phyloP scores from a whole-genome alignment of 768 basidiomycete genomes.

The Amanita inopinata region DNA sequence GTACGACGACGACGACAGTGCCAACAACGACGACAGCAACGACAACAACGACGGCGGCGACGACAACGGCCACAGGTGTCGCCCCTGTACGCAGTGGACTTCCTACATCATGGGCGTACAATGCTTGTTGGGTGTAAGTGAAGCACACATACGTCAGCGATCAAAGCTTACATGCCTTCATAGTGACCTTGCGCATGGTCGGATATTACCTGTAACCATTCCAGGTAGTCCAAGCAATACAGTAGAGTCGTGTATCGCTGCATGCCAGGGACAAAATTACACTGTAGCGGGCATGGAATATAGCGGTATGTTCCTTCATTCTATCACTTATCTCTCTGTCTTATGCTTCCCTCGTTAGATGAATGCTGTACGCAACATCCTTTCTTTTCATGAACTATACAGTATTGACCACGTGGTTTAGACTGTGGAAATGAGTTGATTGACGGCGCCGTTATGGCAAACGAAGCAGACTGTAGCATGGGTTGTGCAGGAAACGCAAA shows the following conservation, averaged over 20 bases:
- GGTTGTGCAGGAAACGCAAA: conserved; percentile 59
- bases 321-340: conserved; percentile 7
- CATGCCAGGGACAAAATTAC: conserved; percentile 47
- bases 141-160: not conserved
- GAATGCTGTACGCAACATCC: conserved; percentile 35
- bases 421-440: conserved; percentile 65
- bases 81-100: conserved; percentile 43
- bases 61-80: conserved; percentile 14
- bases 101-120: conserved; percentile 48
- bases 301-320: conserved; percentile 28
- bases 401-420: conserved; percentile 17
- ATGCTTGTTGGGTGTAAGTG: conserved; percentile 55
- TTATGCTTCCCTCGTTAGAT: conserved; percentile 13
- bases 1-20: conserved; percentile 20
- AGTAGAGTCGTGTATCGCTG: conserved; percentile 50
- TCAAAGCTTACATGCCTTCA: conserved; percentile 10
- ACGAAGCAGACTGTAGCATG: conserved; percentile 56
- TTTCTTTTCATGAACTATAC: not conserved
- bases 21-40: conserved; percentile 16
- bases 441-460: conserved; percentile 43
- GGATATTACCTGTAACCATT: conserved; percentile 32
- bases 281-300: conserved; percentile 68
- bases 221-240: conserved; percentile 32
- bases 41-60: conserved; percentile 4
- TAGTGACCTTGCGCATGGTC: conserved; percentile 57